Percentiles rank a stretch among this genome's conserved stretches.
Conservation (phyloP, 495 filamentous ascomycete genomes). For the Penicillium manginii region DNA sequence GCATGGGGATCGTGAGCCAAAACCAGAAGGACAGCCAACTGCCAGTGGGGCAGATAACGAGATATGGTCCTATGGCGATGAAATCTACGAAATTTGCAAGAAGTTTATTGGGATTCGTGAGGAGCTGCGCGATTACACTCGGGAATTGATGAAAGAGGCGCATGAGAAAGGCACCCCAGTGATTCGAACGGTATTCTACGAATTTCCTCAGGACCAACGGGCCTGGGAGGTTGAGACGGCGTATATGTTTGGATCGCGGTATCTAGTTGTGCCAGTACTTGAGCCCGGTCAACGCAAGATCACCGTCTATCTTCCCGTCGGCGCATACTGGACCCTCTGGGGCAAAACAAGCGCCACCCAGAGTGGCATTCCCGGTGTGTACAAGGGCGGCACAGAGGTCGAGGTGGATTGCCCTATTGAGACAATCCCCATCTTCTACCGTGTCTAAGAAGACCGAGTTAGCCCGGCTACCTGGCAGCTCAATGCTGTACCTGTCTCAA, state of each 20-base stretch:
- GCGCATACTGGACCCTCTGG: constrained; percentile 48
- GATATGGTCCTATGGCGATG: constrained; percentile 61
- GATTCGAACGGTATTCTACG: constrained; percentile 60
- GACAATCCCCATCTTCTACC: constrained; percentile 53
- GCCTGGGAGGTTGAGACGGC: constrained; percentile 56
- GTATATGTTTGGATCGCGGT: constrained; percentile 59
- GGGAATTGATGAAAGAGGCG: constrained; percentile 55
- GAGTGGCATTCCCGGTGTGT: constrained; percentile 14
- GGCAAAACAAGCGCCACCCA: constrained; percentile 17
- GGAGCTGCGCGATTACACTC: constrained; percentile 53
- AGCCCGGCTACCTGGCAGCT: neutral
- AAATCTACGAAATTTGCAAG: constrained; percentile 59
- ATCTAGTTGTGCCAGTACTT: constrained; percentile 56
- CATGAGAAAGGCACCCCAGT: constrained; percentile 58
- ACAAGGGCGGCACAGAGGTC: constrained; percentile 41
- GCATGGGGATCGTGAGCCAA: constrained; percentile 61
- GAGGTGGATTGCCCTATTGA: constrained; percentile 52
- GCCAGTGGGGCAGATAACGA: constrained; percentile 56
- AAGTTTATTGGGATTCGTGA: constrained; percentile 58
- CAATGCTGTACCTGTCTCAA: neutral
- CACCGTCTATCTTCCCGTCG: constrained; percentile 51
- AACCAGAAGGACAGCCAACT: constrained; percentile 41
- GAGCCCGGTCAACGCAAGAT: constrained; percentile 42
- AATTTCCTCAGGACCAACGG: constrained; percentile 52
- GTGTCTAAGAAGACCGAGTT: constrained; percentile 7